Percentiles rank a stretch among this genome's conserved stretches.
Conservation (phyloP, 768 basidiomycete genomes). For the Crassisporium funariophilum region DNA sequence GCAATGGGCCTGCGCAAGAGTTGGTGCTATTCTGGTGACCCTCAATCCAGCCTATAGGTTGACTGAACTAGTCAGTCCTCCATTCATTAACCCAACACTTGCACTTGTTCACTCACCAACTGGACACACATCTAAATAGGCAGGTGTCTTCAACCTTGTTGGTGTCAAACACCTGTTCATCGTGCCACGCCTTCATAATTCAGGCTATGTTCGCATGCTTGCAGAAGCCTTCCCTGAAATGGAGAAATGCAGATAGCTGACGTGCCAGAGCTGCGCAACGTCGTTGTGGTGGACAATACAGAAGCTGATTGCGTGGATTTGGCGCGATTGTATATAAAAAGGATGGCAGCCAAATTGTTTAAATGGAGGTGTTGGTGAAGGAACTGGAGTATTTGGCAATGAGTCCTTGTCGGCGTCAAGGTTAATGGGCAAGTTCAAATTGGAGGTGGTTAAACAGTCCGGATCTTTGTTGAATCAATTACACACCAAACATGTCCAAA, state of each 20-base stretch:
- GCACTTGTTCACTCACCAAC: background rate
- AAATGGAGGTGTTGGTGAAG: conserved; percentile 68
- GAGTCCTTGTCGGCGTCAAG: too few species aligned
- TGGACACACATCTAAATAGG: conserved; percentile 51
- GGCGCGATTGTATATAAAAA: conserved; percentile 43
- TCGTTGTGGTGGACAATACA: conserved; percentile 70
- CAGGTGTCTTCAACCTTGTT: conserved; percentile 60
- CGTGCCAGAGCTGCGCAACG: conserved; percentile 61
- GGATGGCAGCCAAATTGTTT: conserved; percentile 68
- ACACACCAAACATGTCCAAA: too few species aligned
- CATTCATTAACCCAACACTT: background rate
- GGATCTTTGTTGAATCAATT: too few species aligned
- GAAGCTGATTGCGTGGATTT: conserved; percentile 40
- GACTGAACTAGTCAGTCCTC: conserved; percentile 64
- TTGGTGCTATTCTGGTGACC: conserved; percentile 83
- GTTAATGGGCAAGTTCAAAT: too few species aligned
- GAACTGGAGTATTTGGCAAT: too few species aligned
- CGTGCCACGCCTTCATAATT: conserved; percentile 68
- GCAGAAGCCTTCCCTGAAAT: conserved; percentile 60
- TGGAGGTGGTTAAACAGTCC: too few species aligned
- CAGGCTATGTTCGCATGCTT: conserved; percentile 65
- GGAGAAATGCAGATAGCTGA: conserved; percentile 59
- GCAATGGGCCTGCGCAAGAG: conserved; percentile 85
- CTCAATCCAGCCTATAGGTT: conserved; percentile 81
- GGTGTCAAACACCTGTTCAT: conserved; percentile 71